phyloP scores from a whole-genome alignment of 495 filamentous ascomycete species.

The Aspergillus steynii region DNA sequence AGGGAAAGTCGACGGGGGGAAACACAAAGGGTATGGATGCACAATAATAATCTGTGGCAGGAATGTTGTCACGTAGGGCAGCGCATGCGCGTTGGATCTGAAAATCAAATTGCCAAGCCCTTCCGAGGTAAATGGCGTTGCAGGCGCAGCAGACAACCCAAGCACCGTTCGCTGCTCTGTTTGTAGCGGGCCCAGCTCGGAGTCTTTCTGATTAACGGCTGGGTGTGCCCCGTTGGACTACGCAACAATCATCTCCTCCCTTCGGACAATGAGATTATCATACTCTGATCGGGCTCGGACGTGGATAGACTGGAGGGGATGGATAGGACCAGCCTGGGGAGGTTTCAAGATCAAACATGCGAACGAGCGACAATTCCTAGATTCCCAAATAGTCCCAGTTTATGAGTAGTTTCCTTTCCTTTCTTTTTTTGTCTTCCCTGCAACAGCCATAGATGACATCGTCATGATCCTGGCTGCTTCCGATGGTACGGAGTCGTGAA shows the following conservation, averaged over 20 bases:
- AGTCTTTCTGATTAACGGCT: not conserved
- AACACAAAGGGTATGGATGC: conserved; percentile 13
- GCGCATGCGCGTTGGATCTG: conserved; percentile 26
- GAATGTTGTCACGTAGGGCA: conserved; percentile 32
- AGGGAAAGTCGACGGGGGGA: not conserved
- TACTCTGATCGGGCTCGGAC: not conserved
- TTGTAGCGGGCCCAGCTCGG: not conserved
- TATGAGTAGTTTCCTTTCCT: not conserved
- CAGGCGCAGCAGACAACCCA: conserved; percentile 10
- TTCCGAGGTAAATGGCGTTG: conserved; percentile 9
- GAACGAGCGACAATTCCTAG: not conserved
- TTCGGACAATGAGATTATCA: not conserved
- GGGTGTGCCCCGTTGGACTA: not conserved
- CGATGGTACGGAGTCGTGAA: not conserved
- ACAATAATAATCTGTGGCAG: conserved; percentile 21
- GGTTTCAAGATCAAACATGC: not conserved
- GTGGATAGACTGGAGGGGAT: not conserved
- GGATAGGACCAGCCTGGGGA: not conserved
- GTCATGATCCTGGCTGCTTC: not conserved
- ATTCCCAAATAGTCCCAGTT: not conserved
- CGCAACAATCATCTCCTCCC: not conserved
- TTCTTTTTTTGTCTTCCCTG: not conserved
- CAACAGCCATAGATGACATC: not conserved
- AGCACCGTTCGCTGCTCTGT: not conserved
- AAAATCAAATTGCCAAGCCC: conserved; percentile 23